Percentiles rank a stretch among this genome's conserved stretches.
Evolutionary conservation across 2,329 filamentous ascomycete genomes (phyloP).

Genomic region (Fusarium miscanthi): DNA sequence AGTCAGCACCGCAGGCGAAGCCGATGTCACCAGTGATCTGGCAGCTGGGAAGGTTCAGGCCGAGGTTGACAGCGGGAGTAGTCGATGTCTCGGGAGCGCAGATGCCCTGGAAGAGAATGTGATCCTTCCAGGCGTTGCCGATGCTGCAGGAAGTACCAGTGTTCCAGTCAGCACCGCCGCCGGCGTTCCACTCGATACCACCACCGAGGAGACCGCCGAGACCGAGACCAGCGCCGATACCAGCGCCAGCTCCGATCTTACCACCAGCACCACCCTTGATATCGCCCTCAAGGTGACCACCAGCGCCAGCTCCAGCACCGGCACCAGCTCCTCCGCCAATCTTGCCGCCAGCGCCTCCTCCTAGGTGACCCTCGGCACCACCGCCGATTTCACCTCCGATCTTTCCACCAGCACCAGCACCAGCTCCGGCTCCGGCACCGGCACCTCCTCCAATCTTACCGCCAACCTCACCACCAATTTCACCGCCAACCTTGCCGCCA

Average conservation of each 20-base stretch:
- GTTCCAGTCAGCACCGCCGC: slow-evolving; percentile 12
- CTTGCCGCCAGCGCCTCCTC: not conserved
- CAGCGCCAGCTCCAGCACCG: not conserved
- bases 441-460: not conserved
- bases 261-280: not conserved
- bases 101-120: slow-evolving; percentile 34
- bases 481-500: not conserved
- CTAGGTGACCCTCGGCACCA: too few species aligned
- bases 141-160: slow-evolving; percentile 30
- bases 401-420: not conserved
- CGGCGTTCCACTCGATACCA: slow-evolving; percentile 12
- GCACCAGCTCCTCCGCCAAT: not conserved
- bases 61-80: slow-evolving; percentile 39
- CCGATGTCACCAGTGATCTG: slow-evolving; percentile 61
- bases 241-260: not conserved
- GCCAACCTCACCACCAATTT: not conserved
- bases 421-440: too few species aligned
- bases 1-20: slow-evolving; percentile 55
- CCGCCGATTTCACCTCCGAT: not conserved
- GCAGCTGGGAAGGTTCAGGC: slow-evolving; percentile 40
- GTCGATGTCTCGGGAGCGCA: slow-evolving; percentile 31
- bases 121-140: slow-evolving; percentile 27
- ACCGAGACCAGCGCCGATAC: not conserved
- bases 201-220: slow-evolving; percentile 11
- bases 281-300: not conserved